Percentiles rank a stretch among this genome's conserved stretches.
Conservation (phyloP, 768 basidiomycete species). For the Termitomyces sp. region DNA sequence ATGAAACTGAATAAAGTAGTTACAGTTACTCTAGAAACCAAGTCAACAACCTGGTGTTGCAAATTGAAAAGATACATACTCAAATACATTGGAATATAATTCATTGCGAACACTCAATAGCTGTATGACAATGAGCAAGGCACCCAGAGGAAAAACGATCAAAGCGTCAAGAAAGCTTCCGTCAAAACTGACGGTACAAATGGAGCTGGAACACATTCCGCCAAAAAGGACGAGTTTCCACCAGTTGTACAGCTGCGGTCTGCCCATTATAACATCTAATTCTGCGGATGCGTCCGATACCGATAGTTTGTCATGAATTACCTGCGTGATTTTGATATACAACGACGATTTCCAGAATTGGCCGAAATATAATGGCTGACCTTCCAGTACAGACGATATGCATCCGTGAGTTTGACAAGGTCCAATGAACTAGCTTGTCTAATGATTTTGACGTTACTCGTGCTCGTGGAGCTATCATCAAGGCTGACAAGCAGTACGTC, state of each 20-base stretch:
- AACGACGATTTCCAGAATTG: neutral
- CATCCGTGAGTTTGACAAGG: slow-evolving; percentile 69
- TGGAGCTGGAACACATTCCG: slow-evolving; percentile 71
- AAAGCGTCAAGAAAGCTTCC: slow-evolving; percentile 78
- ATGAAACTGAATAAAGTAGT: slow-evolving; percentile 78
- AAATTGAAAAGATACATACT: slow-evolving; percentile 32
- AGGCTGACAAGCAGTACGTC: slow-evolving; percentile 79
- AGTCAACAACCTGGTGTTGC: neutral
- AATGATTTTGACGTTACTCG: slow-evolving; percentile 76
- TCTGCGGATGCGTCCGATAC: slow-evolving; percentile 68
- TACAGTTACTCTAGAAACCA: slow-evolving; percentile 58
- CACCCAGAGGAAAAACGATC: slow-evolving; percentile 69
- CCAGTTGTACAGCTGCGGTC: slow-evolving; percentile 53
- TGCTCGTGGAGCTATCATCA: slow-evolving; percentile 74
- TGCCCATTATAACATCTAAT: slow-evolving; percentile 71
- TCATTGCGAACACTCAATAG: slow-evolving; percentile 69
- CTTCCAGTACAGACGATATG: slow-evolving; percentile 70
- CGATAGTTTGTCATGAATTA: slow-evolving; percentile 78
- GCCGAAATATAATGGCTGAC: slow-evolving; percentile 27
- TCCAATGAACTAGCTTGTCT: slow-evolving; percentile 68
- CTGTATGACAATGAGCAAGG: slow-evolving; percentile 69
- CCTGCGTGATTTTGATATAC: slow-evolving; percentile 30
- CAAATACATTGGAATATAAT: slow-evolving; percentile 76
- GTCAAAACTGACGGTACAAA: slow-evolving; percentile 66
- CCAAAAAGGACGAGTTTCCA: slow-evolving; percentile 67